phyloP scores from a whole-genome alignment of 2,329 filamentous ascomycete genomes.

The Graphium sp. region DNA sequence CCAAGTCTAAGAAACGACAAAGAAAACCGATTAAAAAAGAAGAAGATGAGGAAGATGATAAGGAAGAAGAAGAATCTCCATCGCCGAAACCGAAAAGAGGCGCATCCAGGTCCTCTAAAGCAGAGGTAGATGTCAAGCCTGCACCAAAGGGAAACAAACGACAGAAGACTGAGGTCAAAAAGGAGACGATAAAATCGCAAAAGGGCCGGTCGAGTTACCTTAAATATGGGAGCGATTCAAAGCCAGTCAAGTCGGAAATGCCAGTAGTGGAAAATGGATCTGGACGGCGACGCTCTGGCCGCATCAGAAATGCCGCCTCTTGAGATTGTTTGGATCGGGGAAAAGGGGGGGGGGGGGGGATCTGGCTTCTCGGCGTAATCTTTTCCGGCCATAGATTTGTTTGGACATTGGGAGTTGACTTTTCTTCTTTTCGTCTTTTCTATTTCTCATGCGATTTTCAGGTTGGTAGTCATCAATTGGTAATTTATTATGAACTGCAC shows the following conservation, averaged over 20 bases:
- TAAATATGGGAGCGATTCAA: too few relatives aligned
- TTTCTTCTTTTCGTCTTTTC: not conserved
- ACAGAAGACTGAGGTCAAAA: too few relatives aligned
- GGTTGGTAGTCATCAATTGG: too few relatives aligned
- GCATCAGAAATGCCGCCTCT: not conserved
- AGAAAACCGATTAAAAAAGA: conserved; percentile 7
- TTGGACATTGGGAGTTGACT: not conserved
- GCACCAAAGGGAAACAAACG: too few relatives aligned
- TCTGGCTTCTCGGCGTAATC: not conserved
- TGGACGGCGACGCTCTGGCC: not conserved
- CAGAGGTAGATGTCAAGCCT: too few relatives aligned
- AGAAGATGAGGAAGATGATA: conserved; percentile 9
- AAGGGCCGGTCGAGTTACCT: too few relatives aligned
- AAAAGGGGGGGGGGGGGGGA: not conserved
- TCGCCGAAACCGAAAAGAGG: too few relatives aligned
- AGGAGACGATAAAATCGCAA: too few relatives aligned
- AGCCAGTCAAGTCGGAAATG: too few relatives aligned
- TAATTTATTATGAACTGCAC: too few relatives aligned
- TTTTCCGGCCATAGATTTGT: not conserved
- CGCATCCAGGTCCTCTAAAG: too few relatives aligned
- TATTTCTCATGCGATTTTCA: not conserved
- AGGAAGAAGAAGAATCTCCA: conserved; percentile 6
- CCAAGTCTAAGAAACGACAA: conserved; percentile 12
- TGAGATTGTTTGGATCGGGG: not conserved
- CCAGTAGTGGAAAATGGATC: not conserved